Base-by-base conservation (phyloP, 495 filamentous ascomycete species). In the Hypoxylon rickii region DNA sequence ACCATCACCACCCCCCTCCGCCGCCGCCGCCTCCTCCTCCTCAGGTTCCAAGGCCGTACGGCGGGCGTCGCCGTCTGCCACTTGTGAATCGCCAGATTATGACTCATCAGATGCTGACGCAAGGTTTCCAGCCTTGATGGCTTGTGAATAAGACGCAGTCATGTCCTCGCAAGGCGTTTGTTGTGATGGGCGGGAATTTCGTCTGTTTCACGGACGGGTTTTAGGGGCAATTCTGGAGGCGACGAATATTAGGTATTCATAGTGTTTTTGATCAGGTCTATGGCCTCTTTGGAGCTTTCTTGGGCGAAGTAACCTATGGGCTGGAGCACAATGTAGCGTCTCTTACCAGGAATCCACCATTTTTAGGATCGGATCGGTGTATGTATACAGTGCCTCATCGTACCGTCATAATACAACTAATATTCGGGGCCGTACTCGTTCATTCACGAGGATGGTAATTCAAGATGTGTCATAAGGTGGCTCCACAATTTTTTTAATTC, bases 91-190 rank as follows among this genome's bases (percentile, higher is more conserved):
- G 65, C 41, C 63, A 68, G 53, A 63, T 68, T 16, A 61, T 68
- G 59, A 68, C 65, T 3, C 65, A 68, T 40, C 63, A 68, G 43
- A 68, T 68, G 29, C 20, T 68, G 16, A 68, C 65, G 7, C 65
- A 68, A 24, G 65, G 65, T 2, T 68, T 63, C 20, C 65, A 66
- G 17, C 65, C 58, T 31, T 68, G 31, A 64, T 20, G 13, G 6
- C 7, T 10, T n/a, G n/a, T n/a, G n/a, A 13, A n/a, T 7, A 22
- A 15, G 32, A 22, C 11, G 7, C 12, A 21, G 48, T n/a, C 1
- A 7, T 2, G n/a, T n/a, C n/a, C n/a, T n/a, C n/a, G n/a, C n/a
- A n/a, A n/a, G n/a, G n/a, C n/a, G n/a, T n/a, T n/a, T n/a, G n/a
- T n/a, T n/a, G n/a, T n/a, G n/a, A n/a, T n/a, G n/a, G n/a, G n/a